Evolutionary conservation across 768 basidiomycete genomes (phyloP), one percentile per base, ranked within the genome.

Genomic region (Termitomyces sp.): DNA sequence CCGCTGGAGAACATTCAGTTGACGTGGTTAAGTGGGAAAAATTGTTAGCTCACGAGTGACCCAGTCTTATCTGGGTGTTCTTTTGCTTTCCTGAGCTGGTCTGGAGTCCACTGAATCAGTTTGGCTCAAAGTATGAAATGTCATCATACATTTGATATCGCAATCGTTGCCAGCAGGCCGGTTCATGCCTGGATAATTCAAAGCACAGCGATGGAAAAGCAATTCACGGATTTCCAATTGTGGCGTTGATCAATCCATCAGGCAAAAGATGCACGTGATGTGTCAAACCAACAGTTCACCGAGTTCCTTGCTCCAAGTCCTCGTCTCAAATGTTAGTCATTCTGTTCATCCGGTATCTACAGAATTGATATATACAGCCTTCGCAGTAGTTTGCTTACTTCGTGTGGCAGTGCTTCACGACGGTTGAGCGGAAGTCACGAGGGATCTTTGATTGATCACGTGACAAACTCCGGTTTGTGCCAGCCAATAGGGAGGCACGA

Each of bases 61-160:
- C 76, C 73, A 11, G 72, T 73, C 61, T 68, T 70, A 44, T 74
- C 72, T 47, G 70, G 63, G 32, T 68, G 70, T 44, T 68, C 69
- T 57, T 71, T 73, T 17, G 80, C 81, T 44, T 76, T 73, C 46
- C 73, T 71, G 52, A 86, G 71, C n/a, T 74, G 65, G 14, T 73
- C 70, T 73, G 53, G 16, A 21, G n/a, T 16, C 19, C 35, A 17
- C 8, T 14, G 32, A 50, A 56, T 39, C 51, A 58, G 54, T 5
- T 11, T 10, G 10, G 32, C 8, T 2, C 19, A 19, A n/a, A n/a
- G 11, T 16, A 17, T 27, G 25, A 1, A 48, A 25, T 45, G 0
- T 3, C 16, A 44, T 17, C 56, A 34, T 41, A 73, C 72, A 71
- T 64, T 59, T 66, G n/a, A 72, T 57, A 11, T 79, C 73, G 55